These are phyloP conservation scores for Acer campestre DNA, from an alignment of 345 rosid genomes.

Conservation along the genomic window DNA sequence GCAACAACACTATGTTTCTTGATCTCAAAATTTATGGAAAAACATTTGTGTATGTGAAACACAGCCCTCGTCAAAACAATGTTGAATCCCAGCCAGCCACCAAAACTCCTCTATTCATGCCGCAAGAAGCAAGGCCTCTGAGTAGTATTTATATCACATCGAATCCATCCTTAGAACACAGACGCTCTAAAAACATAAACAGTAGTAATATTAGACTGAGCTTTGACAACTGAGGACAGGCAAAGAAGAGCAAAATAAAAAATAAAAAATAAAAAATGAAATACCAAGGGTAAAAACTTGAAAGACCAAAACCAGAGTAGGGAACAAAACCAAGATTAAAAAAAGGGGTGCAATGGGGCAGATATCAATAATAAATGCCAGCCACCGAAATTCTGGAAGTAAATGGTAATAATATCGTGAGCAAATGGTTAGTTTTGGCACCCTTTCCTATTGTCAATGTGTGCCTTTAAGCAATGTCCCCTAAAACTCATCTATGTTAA, in stretches of 20 bases:
- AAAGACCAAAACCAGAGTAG: not conserved
- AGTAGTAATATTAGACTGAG: slow-evolving; percentile 3
- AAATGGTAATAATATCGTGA: too few relatives aligned
- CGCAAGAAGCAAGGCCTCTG: slow-evolving; percentile 4
- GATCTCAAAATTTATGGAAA: slow-evolving; percentile 6
- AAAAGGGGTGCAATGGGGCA: too few relatives aligned
- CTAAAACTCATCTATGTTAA: too few relatives aligned
- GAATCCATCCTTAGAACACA: slow-evolving; percentile 70
- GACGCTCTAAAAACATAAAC: slow-evolving; percentile 57
- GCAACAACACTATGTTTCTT: not conserved
- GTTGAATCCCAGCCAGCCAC: slow-evolving; percentile 12
- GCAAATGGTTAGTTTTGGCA: too few relatives aligned
- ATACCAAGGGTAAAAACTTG: not conserved
- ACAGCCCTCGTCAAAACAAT: not conserved
- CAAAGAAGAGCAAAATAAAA: slow-evolving; percentile 3
- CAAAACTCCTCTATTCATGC: slow-evolving; percentile 3
- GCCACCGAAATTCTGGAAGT: not conserved
- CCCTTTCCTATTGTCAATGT: too few relatives aligned
- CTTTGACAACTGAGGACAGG: slow-evolving; percentile 7
- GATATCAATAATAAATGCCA: not conserved
- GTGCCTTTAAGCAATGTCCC: too few relatives aligned
- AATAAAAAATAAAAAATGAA: not conserved
- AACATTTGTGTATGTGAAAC: not conserved
- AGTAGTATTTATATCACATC: not conserved
- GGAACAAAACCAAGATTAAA: not conserved